Evolutionary conservation across 345 rosid genomes (phyloP).

Genomic region (Combretum micranthum): DNA sequence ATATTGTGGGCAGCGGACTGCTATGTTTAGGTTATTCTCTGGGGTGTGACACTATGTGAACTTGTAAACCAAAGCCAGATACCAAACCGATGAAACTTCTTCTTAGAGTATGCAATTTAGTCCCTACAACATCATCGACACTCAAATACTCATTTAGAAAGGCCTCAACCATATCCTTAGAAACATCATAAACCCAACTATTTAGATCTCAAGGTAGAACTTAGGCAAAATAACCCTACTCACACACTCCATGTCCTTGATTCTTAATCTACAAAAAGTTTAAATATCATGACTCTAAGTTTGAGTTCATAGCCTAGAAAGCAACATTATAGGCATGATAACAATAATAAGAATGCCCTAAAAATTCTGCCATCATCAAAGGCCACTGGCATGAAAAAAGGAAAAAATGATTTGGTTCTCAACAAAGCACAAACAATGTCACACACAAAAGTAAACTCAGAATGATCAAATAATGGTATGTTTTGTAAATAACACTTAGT

Average conservation of each 20-base stretch:
- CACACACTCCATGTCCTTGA: constrained; percentile 45
- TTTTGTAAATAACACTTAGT: constrained; percentile 23
- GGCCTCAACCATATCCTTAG: constrained; percentile 72
- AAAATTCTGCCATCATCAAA: constrained; percentile 84
- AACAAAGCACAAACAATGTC: constrained; percentile 63
- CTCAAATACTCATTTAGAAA: constrained; percentile 62
- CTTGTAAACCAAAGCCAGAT: constrained; percentile 50
- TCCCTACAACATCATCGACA: constrained; percentile 60
- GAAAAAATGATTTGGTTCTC: constrained; percentile 55
- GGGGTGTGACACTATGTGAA: too few relatives aligned
- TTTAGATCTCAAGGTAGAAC: constrained; percentile 83
- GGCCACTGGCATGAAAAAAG: constrained; percentile 91
- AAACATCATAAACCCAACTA: constrained; percentile 42
- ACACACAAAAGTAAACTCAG: constrained; percentile 33
- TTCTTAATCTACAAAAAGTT: constrained; percentile 66
- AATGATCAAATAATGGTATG: constrained; percentile 10
- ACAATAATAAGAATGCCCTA: constrained; percentile 51
- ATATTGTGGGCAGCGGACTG: too few relatives aligned
- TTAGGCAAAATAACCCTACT: constrained; percentile 83
- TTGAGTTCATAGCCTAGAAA: constrained; percentile 41
- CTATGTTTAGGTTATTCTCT: too few relatives aligned
- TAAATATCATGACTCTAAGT: constrained; percentile 53
- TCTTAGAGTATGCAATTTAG: constrained; percentile 49
- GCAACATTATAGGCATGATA: constrained; percentile 55
- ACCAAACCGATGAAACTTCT: constrained; percentile 58